A percentile compares a stretch with the other conserved stretches of the same genome.
phyloP scores from a whole-genome alignment of 805 yeast species.

The Lachancea quebecensis region DNA sequence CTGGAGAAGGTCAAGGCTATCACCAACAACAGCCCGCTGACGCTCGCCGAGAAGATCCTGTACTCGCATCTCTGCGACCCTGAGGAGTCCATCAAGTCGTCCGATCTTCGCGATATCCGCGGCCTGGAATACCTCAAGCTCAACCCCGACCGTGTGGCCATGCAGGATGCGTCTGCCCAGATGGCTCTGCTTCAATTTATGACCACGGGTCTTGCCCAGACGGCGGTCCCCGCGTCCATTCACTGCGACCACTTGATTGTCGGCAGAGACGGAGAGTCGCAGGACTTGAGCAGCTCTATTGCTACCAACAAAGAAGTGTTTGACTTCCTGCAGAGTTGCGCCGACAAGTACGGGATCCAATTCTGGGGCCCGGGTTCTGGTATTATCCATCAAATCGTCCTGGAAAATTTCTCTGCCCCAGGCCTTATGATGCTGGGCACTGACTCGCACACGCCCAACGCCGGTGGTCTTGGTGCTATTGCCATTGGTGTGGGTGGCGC shows the following conservation, averaged over 20 bases:
- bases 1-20: constrained; percentile 57
- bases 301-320: constrained; percentile 90
- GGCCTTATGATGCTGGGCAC: constrained; percentile 97
- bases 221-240: constrained; percentile 90
- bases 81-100: constrained; percentile 63
- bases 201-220: constrained; percentile 86
- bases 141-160: constrained; percentile 96
- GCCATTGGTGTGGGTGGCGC: constrained; percentile 99
- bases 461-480: constrained; percentile 97
- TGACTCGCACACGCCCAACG: constrained; percentile 98
- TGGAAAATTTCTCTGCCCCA: constrained; percentile 95
- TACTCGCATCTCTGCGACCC: constrained; percentile 91
- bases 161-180: constrained; percentile 99
- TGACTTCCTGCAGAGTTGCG: constrained; percentile 88
- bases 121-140: constrained; percentile 88
- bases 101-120: constrained; percentile 51
- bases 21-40: constrained; percentile 67
- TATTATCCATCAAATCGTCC: constrained; percentile 94
- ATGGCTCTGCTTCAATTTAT: constrained; percentile 98
- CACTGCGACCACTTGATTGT: constrained; percentile 98
- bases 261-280: constrained; percentile 87
- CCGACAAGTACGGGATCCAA: constrained; percentile 91
- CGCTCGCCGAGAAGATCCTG: constrained; percentile 89
- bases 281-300: constrained; percentile 74
- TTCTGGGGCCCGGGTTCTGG: constrained; percentile 99